Evolutionary conservation across 192 early-diverging fungal genomes (phyloP), one percentile per base, ranked within the genome.

Genomic region (Oehlia diaphana): DNA sequence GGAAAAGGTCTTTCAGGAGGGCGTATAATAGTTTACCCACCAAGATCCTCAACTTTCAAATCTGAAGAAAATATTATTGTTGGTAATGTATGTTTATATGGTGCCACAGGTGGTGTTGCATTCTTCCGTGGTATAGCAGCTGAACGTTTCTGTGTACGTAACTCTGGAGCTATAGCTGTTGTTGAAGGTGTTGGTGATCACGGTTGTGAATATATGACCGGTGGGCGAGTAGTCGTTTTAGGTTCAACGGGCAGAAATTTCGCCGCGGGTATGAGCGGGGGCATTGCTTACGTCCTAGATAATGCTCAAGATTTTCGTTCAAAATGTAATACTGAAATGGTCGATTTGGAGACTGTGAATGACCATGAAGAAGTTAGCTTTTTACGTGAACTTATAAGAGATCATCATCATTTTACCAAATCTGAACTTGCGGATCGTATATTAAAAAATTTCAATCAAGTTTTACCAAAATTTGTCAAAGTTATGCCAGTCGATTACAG

Each of bases 201-300:
- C 84, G 98, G 96, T 72, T 98, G 97, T 86, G 98, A 99, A 89
- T 99, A 99, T 89, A 99, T 99, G 98, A 99, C 98, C 9, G 98
- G 98, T 64, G 98, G 98, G 64, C 89, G 96, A 53, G 93, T 94
- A 53, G 88, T 99, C 39, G 91, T 99, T 44, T 88, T 99, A 9
- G 98, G 96, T 79, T 71, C 72, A 35, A 94, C 94, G 26, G 98
- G 98, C 13, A 92, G 96, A 82, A 99, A 99, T 90, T 98, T 99
- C 90, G 98, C 98, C 26, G 98, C 98, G 21, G 98, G 98, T 84
- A 99, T 99, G 98, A 92, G 90, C 80, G 98, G 98, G 67, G 98
- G 98, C 82, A 93, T 97, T 79, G 96, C 98, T 1, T 99, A 99
- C 83, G 90, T 99, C 4, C 86, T 97, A 37, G 96, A 97, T 67